A percentile compares a stretch with the other conserved stretches of the same genome.
Evolutionary conservation across 2,329 filamentous ascomycete genomes (phyloP).

Genomic region (Alternaria dauci): DNA sequence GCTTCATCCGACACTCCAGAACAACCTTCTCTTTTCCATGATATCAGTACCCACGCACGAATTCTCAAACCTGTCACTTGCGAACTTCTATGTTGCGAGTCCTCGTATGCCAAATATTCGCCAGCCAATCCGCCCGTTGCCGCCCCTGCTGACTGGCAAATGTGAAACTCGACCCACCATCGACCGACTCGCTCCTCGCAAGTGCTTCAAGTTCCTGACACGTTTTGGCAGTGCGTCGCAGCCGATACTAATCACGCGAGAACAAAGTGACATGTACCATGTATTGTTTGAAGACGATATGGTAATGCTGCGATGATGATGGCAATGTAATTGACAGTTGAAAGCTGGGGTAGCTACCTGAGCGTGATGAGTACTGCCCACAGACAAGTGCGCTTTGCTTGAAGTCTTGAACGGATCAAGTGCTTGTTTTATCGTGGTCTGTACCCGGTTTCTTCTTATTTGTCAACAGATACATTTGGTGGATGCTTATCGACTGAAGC

Average conservation of each 20-base stretch:
- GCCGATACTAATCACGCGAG: constrained; percentile 21
- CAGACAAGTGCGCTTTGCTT: not conserved
- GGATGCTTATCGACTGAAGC: not conserved
- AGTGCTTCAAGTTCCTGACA: constrained; percentile 28
- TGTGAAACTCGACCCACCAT: constrained; percentile 44
- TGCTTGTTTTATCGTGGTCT: not conserved
- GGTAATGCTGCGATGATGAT: constrained; percentile 1
- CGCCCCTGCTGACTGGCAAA: not conserved
- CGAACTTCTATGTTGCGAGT: not conserved
- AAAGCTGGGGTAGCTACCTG: not conserved
- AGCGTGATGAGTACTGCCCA: not conserved
- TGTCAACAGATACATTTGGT: not conserved
- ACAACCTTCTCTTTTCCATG: not conserved
- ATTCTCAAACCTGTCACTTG: not conserved
- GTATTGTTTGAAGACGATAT: constrained; percentile 5
- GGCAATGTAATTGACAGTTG: not conserved
- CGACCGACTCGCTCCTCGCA: constrained; percentile 11
- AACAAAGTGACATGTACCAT: not conserved
- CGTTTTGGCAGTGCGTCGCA: constrained; percentile 18
- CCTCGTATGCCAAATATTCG: not conserved
- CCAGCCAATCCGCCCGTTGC: not conserved
- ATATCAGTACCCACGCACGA: too few relatives aligned
- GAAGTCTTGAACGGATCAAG: not conserved
- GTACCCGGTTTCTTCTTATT: not conserved
- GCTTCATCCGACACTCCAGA: not conserved